phyloP scores from a whole-genome alignment of 2,329 filamentous ascomycete species.

The Exserohilum turcica region DNA sequence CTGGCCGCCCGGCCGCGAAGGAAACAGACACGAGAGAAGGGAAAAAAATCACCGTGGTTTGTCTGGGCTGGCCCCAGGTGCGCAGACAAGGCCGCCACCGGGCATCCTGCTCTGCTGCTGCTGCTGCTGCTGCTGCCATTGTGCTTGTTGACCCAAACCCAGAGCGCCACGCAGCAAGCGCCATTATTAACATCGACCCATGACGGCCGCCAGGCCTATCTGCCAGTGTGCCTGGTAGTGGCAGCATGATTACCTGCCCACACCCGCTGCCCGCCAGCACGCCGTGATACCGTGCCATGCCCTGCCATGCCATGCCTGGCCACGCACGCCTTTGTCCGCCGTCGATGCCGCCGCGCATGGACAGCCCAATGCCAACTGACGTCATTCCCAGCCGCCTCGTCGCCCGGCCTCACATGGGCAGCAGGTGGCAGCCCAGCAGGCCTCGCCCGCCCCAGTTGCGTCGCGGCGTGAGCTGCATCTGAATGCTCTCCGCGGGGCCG shows the following conservation, averaged over 20 bases:
- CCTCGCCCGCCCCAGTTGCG: slow-evolving; percentile 90
- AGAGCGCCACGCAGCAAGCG: slow-evolving; percentile 43
- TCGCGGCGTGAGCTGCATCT: slow-evolving; percentile 74
- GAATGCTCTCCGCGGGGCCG: slow-evolving; percentile 58
- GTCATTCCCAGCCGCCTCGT: neutral
- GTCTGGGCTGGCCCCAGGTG: neutral
- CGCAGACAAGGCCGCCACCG: slow-evolving; percentile 35
- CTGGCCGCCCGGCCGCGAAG: neutral
- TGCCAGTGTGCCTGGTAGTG: too few relatives aligned
- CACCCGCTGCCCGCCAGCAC: neutral
- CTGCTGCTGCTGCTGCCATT: too few relatives aligned
- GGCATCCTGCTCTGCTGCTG: slow-evolving; percentile 48
- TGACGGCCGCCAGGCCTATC: too few relatives aligned
- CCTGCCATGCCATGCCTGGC: too few relatives aligned
- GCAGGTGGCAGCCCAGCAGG: slow-evolving; percentile 85
- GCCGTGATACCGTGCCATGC: neutral
- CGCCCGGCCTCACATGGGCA: slow-evolving; percentile 65
- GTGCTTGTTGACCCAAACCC: slow-evolving; percentile 40
- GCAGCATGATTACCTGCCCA: slow-evolving; percentile 21
- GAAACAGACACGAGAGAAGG: too few relatives aligned
- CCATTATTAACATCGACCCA: too few relatives aligned
- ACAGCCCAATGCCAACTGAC: neutral
- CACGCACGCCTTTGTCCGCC: neutral
- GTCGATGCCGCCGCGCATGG: neutral
- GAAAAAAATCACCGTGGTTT: neutral